phyloP scores from a whole-genome alignment of 78 protist species.

The Capsaspora owczarzaki region DNA sequence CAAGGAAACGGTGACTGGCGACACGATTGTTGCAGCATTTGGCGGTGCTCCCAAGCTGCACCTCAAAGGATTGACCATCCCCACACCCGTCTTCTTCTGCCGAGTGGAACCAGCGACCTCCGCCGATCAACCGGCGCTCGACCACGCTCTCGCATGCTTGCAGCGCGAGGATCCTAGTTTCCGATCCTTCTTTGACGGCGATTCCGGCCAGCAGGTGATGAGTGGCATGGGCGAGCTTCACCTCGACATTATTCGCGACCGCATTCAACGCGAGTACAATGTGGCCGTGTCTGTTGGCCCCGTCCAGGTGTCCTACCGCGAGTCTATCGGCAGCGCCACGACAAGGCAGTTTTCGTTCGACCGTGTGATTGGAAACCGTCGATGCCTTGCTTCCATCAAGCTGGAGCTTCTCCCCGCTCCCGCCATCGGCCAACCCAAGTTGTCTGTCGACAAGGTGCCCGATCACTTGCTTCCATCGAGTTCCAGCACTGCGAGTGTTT shows the following conservation, averaged over 20 bases:
- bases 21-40: slow-evolving; percentile 4
- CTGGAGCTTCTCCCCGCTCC: too few species aligned
- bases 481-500: too few species aligned
- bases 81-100: slow-evolving; percentile 27
- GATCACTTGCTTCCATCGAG: too few species aligned
- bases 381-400: too few species aligned
- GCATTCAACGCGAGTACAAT: slow-evolving; percentile 1
- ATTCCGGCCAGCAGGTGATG: slow-evolving; percentile 23
- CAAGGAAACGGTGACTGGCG: slow-evolving; percentile 7
- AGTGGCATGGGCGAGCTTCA: slow-evolving; percentile 55
- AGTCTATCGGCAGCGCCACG: too few species aligned
- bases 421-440: too few species aligned
- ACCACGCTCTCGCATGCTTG: slow-evolving; percentile 13
- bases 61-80: slow-evolving; percentile 4
- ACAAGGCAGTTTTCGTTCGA: too few species aligned
- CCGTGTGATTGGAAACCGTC: too few species aligned
- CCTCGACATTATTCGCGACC: slow-evolving; percentile 15
- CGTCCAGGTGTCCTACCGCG: background rate
- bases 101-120: slow-evolving; percentile 5
- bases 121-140: background rate
- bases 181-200: background rate
- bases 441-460: too few species aligned
- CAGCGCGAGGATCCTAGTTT: slow-evolving; percentile 26
- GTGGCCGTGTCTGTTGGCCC: background rate
- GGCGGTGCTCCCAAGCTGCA: background rate